These are phyloP conservation scores for Lolium rigidum DNA, from an alignment of 176 grass and related monocot species.

Conservation along the genomic window DNA sequence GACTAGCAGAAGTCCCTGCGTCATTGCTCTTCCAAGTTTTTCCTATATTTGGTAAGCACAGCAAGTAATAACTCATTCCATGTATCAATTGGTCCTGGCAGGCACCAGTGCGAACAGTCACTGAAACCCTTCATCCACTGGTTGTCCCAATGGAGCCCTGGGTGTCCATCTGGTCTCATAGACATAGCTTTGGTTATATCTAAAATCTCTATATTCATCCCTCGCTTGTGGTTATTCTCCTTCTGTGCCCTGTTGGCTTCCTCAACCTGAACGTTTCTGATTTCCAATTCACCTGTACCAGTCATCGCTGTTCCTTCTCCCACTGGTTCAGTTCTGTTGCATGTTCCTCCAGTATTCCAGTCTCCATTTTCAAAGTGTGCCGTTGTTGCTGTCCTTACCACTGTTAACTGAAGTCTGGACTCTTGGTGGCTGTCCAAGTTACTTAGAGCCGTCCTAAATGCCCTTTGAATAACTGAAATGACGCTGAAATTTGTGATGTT, in stretches of 20 bases:
- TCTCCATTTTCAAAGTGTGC: slow-evolving; percentile 77
- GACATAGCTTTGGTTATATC: slow-evolving; percentile 62
- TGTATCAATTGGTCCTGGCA: slow-evolving; percentile 53
- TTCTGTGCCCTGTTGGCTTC: slow-evolving; percentile 45
- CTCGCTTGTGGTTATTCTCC: slow-evolving; percentile 9
- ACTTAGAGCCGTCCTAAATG: slow-evolving; percentile 49
- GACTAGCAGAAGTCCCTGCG: slow-evolving; percentile 15
- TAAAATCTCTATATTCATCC: slow-evolving; percentile 47
- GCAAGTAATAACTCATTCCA: slow-evolving; percentile 50
- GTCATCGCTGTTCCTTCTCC: slow-evolving; percentile 36
- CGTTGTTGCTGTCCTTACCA: slow-evolving; percentile 71
- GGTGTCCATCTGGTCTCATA: slow-evolving; percentile 63
- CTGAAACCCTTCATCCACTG: slow-evolving; percentile 55
- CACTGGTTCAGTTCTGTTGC: slow-evolving; percentile 67
- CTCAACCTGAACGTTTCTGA: slow-evolving; percentile 71
- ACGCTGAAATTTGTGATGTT: slow-evolving; percentile 57
- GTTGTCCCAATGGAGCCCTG: slow-evolving; percentile 57
- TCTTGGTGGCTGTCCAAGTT: slow-evolving; percentile 47
- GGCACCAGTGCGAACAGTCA: slow-evolving; percentile 63
- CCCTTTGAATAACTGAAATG: slow-evolving; percentile 52
- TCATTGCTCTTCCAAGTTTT: slow-evolving; percentile 27
- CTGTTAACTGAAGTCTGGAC: slow-evolving; percentile 48
- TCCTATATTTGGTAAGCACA: slow-evolving; percentile 39
- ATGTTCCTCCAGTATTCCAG: slow-evolving; percentile 71
- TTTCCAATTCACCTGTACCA: slow-evolving; percentile 48